Evolutionary conservation across 2,329 filamentous ascomycete genomes (phyloP), one percentile per base, ranked within the genome.

Genomic region (Magnaporthales sp.): DNA sequence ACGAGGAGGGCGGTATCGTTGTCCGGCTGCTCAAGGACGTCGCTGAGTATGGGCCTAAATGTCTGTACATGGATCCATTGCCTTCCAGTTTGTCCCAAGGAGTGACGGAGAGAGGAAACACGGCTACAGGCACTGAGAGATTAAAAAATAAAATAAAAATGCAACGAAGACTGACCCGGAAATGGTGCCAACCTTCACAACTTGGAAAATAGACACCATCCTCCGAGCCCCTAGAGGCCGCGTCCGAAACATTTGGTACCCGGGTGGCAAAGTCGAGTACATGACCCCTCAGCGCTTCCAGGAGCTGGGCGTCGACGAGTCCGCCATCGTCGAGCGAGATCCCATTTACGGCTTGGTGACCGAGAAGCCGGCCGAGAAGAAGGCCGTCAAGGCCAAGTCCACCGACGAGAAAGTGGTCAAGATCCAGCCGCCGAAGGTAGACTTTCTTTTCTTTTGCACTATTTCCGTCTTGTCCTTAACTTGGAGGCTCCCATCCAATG

Each of bases 11-110:
- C 54, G 79, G 79, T 68, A 78, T 81, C 13, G 74, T 80, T 24
- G 80, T 82, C 71, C 79, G 80, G 27, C 73, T 82, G 68, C 73
- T 81, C 9, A 68, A 75, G 66, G 77, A 81, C 67, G 75, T 82
- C 15, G 72, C 72, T 26, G 73, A 74, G 24, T 81, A 77, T 67
- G 80, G 80, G 6, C 76, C 77, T 67, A 76, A 76, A 72, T 67
- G 77, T 78, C 70, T 11, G 72, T 67, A 63, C 31, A 4, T 13
- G 15, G 4, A 62, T n/a, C 8, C 54, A 26, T 22, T 58, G 54
- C 4, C 38, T 2, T 51, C 15, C 11, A n/a, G n/a, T 51, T 4
- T n/a, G 15, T n/a, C 38, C 19, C 15, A n/a, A n/a, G 38, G 38
- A 51, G 19, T 15, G 38, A 51, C 8, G 38, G 58, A 27, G 4